Percentiles rank a stretch among this genome's conserved stretches.
These are phyloP conservation scores for Petunia secreta DNA, from an alignment of 257 asterid genomes.

Conservation along the genomic window DNA sequence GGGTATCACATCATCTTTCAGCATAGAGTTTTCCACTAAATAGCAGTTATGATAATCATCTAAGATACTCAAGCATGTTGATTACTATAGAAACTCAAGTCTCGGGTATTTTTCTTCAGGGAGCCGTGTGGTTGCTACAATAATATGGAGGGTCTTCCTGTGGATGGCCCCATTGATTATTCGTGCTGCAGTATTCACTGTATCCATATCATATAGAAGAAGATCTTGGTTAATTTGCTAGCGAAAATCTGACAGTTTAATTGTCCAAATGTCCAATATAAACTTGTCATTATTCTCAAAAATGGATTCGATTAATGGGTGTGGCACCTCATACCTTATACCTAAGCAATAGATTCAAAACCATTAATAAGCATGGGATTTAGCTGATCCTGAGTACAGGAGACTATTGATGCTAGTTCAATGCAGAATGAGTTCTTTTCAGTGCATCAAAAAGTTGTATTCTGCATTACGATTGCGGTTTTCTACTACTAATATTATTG, in stretches of 20 bases:
- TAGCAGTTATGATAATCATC: neutral
- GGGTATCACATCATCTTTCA: slow-evolving; percentile 28
- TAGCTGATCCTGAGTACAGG: neutral
- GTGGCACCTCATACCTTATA: neutral
- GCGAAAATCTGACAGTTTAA: neutral
- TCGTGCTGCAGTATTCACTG: slow-evolving; percentile 8
- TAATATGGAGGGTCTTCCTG: slow-evolving; percentile 2
- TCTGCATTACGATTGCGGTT: slow-evolving; percentile 10
- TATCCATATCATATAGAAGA: neutral
- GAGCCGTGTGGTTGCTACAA: neutral
- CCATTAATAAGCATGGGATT: slow-evolving; percentile 15
- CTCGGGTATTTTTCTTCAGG: slow-evolving; percentile 8
- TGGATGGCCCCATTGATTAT: neutral
- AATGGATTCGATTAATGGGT: neutral
- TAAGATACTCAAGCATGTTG: neutral
- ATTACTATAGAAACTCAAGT: neutral
- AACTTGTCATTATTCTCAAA: neutral
- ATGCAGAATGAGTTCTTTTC: slow-evolving; percentile 20
- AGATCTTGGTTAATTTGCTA: neutral
- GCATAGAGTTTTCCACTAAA: neutral
- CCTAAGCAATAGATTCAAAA: neutral
- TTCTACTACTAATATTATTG: neutral
- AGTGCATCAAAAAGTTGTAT: neutral
- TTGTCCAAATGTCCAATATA: neutral
- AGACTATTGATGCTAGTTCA: neutral